Base-by-base conservation (phyloP, 495 filamentous ascomycete species). In the Penicillium malachiteum region DNA sequence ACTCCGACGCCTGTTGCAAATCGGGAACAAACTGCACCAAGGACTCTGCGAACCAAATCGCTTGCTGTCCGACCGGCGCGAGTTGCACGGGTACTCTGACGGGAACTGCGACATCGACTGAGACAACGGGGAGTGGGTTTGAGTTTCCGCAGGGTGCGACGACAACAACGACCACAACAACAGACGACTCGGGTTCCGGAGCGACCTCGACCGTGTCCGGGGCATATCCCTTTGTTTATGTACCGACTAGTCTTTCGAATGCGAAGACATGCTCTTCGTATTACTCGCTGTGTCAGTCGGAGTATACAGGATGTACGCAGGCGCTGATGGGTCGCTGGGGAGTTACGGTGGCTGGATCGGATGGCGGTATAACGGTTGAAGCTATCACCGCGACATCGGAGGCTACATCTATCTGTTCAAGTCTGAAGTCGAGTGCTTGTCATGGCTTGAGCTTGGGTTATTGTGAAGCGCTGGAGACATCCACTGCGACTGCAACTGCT, bases 211-310 rank as follows among this genome's bases (percentile, higher is more conserved):
- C 78, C 0, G 58, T 75, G 6, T 45, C 73, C 2, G 71, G 65
- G 26, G 74, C 75, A 3, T 92, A 86, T 63, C 80, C 85, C 11
- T 90, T 89, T 64, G 73, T 86, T 33, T 80, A 79, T 59, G 77
- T 90, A 50, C 83, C 84, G 32, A 90, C 88, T 1, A 79, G 78
- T 40, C 89, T 89, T 57, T 63, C 73, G 45, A 82, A 88, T 56
- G 70, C 79, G 14, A 81, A 74, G n/a, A 74, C 75, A 9, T 92
- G 88, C 71, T 81, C 85, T 1, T 81, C 83, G 11, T 88, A 88
- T 60, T 82, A 86, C 67, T 81, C 76, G 37, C 74, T 81, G 44
- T 92, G 88, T 65, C 75, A 82, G 62, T 76, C 72, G 34, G 86
- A 89, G 62, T 87, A 85, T 60, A 71, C 73, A 14, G 78, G 75